Evolutionary conservation across 2,329 filamentous ascomycete species (phyloP), one percentile per base, ranked within the genome.

Genomic region (Neonectria ditissima): DNA sequence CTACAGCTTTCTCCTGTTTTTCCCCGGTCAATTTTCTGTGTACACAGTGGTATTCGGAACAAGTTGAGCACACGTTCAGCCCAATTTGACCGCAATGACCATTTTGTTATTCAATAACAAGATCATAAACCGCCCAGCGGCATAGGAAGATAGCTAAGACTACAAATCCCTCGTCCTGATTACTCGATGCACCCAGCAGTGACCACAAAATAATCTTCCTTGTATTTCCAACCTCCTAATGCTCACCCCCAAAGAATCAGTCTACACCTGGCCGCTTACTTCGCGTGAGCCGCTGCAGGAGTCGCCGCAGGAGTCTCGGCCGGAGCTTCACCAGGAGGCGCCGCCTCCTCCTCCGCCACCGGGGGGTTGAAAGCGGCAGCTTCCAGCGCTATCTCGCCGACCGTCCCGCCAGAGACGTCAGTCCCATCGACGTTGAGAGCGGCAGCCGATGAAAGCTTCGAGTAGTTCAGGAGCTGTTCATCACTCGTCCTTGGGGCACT

Each of bases 301-400:
- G 59, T 45, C 18, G 43, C 43, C n/a, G 58, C 58, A 2, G 59
- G 59, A 14, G 59, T 44, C 28, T 62, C 59, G 2, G 9, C 32
- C 22, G 59, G 59, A 16, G 48, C 47, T 4, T 16, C 47, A 5
- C 16, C 59, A 26, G 67, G 65, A 24, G 67, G 59, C 2, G 55
- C 62, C 41, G 34, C 14, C 34, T 37, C 5, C 14, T 39, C 65
- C 28, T 67, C 59, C 18, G 55, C 66, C 2, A 62, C 55, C 2
- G 66, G 65, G 8, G 70, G 66, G 59, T 52, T 60, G 55, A 72
- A 72, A 3, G 70, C 70, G 6, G 70, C 70, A 1, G 61, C 61
- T 1, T 69, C 63, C 9, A 72, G 16, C 2, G 70, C 59, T n/a
- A 72, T 72, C 44, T 67, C 57, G 2, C 70, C 70, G 0, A 69